Conservation (phyloP, 345 rosid species). For the Noccaea bulbosa region DNA sequence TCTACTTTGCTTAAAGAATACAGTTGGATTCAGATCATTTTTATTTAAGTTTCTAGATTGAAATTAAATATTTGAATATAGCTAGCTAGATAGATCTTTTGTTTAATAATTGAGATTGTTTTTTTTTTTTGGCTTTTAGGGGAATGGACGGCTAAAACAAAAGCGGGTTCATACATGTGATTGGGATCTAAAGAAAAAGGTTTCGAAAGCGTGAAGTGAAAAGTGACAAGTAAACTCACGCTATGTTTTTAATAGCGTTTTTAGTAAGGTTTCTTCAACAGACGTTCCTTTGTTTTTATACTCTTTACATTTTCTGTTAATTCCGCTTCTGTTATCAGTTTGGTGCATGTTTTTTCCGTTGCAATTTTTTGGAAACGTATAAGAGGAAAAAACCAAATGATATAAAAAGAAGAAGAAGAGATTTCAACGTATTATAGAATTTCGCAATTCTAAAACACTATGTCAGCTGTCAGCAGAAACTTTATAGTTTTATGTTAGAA, state of each 20-base stretch:
- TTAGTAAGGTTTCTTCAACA: conserved; percentile 23
- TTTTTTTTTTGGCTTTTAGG: conserved; percentile 17
- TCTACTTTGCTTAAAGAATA: conserved; percentile 39
- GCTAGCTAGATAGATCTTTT: conserved; percentile 4
- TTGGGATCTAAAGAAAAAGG: conserved; percentile 33
- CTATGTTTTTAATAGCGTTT: conserved; percentile 24
- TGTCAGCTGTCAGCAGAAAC: not conserved
- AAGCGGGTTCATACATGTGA: conserved; percentile 44
- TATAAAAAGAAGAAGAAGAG: not conserved
- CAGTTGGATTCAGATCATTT: conserved; percentile 33
- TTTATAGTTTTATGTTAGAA: no score
- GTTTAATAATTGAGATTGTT: conserved; percentile 18
- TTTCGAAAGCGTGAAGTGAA: conserved; percentile 39
- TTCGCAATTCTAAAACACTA: not conserved
- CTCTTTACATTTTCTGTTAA: conserved; percentile 3
- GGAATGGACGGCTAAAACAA: conserved; percentile 39
- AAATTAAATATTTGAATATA: conserved; percentile 21
- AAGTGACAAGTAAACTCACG: conserved; percentile 37
- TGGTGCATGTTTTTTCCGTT: conserved; percentile 34
- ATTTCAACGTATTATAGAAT: not conserved
- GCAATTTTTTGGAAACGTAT: conserved; percentile 24
- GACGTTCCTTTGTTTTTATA: conserved; percentile 27
- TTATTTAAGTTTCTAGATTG: not conserved
- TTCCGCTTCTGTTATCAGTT: conserved; percentile 7
- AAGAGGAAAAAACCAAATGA: not conserved